phyloP scores from a whole-genome alignment of 768 basidiomycete genomes.

The Lenzites betulinus region DNA sequence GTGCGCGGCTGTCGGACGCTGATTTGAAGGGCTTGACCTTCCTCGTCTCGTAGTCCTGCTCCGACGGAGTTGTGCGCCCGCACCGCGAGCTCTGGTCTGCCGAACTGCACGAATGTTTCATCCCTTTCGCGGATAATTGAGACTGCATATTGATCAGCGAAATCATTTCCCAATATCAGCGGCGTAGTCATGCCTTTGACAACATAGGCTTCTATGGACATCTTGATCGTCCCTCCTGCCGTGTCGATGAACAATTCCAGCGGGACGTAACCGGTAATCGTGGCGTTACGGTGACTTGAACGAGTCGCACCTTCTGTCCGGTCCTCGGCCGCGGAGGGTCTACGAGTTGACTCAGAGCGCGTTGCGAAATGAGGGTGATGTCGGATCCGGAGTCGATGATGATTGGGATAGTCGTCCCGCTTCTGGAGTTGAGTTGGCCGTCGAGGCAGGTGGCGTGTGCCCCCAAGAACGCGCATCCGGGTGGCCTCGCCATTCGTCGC shows the following conservation, averaged over 20 bases:
- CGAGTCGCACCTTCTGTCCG: conserved; percentile 34
- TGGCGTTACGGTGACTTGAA: conserved; percentile 37
- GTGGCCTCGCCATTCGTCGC: conserved; percentile 11
- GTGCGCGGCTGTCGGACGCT: too few relatives aligned
- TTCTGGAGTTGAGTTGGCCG: conserved; percentile 11
- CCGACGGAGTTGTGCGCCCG: neutral
- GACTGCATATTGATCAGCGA: conserved; percentile 36
- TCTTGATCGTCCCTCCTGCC: conserved; percentile 25
- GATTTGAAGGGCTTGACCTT: too few relatives aligned
- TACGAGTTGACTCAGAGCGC: conserved; percentile 2
- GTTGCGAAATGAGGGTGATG: conserved; percentile 37
- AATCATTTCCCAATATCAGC: conserved; percentile 28
- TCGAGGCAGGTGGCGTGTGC: conserved; percentile 28
- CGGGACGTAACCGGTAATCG: conserved; percentile 31
- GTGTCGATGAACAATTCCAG: conserved; percentile 33
- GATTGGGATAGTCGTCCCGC: conserved; percentile 4
- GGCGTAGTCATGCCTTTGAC: conserved; percentile 29
- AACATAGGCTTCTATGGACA: conserved; percentile 25
- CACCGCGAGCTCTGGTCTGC: conserved; percentile 9
- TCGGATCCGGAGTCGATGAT: too few relatives aligned
- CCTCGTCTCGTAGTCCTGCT: neutral
- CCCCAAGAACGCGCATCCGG: conserved; percentile 38
- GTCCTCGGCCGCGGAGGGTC: conserved; percentile 21
- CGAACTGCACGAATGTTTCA: conserved; percentile 20
- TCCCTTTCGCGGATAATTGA: conserved; percentile 28